A percentile compares a stretch with the other conserved stretches of the same genome.
Conservation (phyloP, 345 rosid genomes). For the Physaria fendleri region DNA sequence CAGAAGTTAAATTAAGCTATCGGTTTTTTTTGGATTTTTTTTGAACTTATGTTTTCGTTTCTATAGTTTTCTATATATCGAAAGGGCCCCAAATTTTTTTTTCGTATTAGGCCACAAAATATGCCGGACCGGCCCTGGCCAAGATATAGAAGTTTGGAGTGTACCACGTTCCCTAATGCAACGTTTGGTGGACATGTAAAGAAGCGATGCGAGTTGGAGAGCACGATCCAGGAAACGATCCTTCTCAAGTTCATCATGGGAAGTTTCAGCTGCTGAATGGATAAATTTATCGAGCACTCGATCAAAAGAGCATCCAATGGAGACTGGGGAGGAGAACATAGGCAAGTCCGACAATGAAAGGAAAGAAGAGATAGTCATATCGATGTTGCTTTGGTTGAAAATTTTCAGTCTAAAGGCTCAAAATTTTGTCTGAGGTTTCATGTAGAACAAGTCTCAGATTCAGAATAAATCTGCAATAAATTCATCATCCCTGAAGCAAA, state of each 20-base stretch:
- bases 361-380: slow-evolving; percentile 24
- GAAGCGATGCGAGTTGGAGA: slow-evolving; percentile 49
- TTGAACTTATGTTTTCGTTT: too few relatives aligned
- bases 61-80: too few relatives aligned
- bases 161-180: slow-evolving; percentile 65
- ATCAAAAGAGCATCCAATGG: too few relatives aligned
- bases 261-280: not conserved
- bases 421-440: not conserved
- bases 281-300: too few relatives aligned
- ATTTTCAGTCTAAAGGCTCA: too few relatives aligned
- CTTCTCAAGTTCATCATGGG: slow-evolving; percentile 35
- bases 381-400: too few relatives aligned
- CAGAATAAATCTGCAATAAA: not conserved
- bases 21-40: too few relatives aligned
- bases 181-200: slow-evolving; percentile 50
- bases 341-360: slow-evolving; percentile 23
- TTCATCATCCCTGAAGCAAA: slow-evolving; percentile 1
- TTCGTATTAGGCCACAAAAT: too few relatives aligned
- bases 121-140: too few relatives aligned
- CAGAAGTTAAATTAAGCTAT: too few relatives aligned
- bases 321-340: slow-evolving; percentile 32
- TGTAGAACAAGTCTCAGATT: not conserved
- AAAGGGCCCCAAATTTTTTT: too few relatives aligned
- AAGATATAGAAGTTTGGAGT: slow-evolving; percentile 49
- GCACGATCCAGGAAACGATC: slow-evolving; percentile 66